These are phyloP conservation scores for Colletotrichum chrysophilum DNA, from an alignment of 2,329 filamentous ascomycete species.

Conservation along the genomic window DNA sequence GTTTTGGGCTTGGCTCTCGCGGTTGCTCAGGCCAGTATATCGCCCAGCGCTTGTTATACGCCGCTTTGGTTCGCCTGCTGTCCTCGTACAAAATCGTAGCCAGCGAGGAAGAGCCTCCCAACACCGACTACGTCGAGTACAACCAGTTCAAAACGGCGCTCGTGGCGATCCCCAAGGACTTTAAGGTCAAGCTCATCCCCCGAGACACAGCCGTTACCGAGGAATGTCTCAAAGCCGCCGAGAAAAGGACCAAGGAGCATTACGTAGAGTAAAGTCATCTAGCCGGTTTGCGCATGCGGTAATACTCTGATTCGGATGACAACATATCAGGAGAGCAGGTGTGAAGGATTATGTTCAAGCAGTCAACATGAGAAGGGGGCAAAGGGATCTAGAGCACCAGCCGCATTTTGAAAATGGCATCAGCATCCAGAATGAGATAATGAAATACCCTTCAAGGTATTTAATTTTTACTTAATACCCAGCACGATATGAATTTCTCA, in stretches of 20 bases:
- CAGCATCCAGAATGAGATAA: background rate
- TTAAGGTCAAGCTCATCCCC: slow-evolving; percentile 59
- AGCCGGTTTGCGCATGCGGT: background rate
- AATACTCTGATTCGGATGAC: background rate
- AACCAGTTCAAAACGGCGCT: slow-evolving; percentile 61
- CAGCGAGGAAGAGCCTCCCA: slow-evolving; percentile 30
- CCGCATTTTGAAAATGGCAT: background rate
- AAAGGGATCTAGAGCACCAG: background rate
- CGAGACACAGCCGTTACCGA: background rate
- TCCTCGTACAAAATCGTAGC: background rate
- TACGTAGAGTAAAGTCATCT: background rate
- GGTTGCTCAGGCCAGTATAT: background rate
- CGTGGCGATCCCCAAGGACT: slow-evolving; percentile 67
- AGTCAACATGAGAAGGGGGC: background rate
- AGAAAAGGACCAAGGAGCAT: background rate
- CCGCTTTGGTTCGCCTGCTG: background rate
- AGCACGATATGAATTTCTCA: background rate
- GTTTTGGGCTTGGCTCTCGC: background rate
- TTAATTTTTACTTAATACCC: background rate
- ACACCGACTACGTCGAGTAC: slow-evolving; percentile 62
- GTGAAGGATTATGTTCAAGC: background rate
- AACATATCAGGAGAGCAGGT: background rate
- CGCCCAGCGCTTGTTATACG: background rate
- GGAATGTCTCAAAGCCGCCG: background rate
- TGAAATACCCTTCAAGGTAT: background rate